Evolutionary conservation across 139 green algal species (phyloP), one percentile per base, ranked within the genome.

Genomic region (Auxenochlorella pyrenoidosa): DNA sequence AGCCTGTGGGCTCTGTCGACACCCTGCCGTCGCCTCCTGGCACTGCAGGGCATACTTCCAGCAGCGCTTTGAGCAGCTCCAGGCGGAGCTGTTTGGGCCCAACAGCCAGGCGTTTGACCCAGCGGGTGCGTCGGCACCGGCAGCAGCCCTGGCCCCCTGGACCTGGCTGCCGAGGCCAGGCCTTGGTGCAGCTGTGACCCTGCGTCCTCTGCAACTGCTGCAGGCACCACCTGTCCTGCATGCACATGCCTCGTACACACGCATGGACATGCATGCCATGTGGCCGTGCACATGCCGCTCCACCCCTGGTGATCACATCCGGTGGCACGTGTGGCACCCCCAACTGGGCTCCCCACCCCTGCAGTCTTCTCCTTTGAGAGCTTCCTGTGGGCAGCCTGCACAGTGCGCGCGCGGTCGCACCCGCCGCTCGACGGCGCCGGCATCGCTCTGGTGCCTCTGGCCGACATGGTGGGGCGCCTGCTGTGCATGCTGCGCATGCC

Each of bases 381-480:
- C 28, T 98, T 98, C 85, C 51, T 93, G 41, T 98, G 95, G 97
- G 89, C 89, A 30, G 97, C 94, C 6, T 94, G 91, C 40, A 95
- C 88, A 16, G 94, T 99, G 72, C 89, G 97, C 34, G 83, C 90
- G 12, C 89, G 94, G 19, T 63, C 90, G 16, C 95, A 97, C 83
- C 36, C 94, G 10, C 96, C 97, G 0, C 88, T 99, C 59, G 93
- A 95, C 24, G 93, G 90, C 26, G 89, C 89, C 0, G 80, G 91
- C 44, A 81, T 97, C 8, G 94, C 95, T 5, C 92, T 99, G 47
- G 95, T 97, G 63, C 97, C 96, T 0, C 40, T 97, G 22, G 94
- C 93, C 38, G 96, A 98, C 87, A 66, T 94, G 90, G 95, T 97
- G 79, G 92, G 2, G 32, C 43, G 28, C 4, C 47, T 54, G 47